Evolutionary conservation across 305 asterid genomes (phyloP), one percentile per base, ranked within the genome.

Genomic region (Rubia peregrina): DNA sequence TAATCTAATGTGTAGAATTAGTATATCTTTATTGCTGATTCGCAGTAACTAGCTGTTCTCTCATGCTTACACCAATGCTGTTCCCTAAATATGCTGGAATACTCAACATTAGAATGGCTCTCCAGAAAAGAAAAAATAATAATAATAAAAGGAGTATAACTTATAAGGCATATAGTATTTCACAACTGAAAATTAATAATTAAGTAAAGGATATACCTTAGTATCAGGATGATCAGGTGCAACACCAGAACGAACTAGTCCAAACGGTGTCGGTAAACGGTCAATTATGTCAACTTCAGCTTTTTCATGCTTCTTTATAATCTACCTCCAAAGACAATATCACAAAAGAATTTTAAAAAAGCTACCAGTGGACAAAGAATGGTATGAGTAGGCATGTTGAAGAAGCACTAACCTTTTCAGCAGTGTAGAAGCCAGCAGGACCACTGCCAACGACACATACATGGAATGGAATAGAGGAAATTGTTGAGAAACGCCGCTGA

Each of bases 161-260:
- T 61, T 33, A 61, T 13, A 59, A 61, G 8, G 5, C 22, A 71
- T 42, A 26, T 26, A 26, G 30, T 26, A 64, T 51, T 43, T n/a
- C 4, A 40, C 13, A 26, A 5, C 0, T 10, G 3, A 7, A 11
- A 30, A 55, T 26, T 24, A 53, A 44, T 55, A 10, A 40, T 10
- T 4, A 4, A 16, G 2, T 46, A 53, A 11, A 42, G 0, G 30
- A n/a, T n/a, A 70, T 65, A 87, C 98, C 99, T 94, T 94, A 9
- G 99, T 94, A 76, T 91, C 98, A 9, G 92, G 95, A 78, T 94
- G 99, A 77, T 94, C 99, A 74, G 99, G 99, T 56, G 97, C 97
- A 40, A 90, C 98, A 17, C 97, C 98, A 3, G 97, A 88, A 42
- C 96, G 90, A 61, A 94, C 98, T 70, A 94, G 85, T 40, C 99